Percentiles rank a stretch among this genome's conserved stretches.
Evolutionary conservation across 75 land plant species (phyloP).

Genomic region (Pinus albicaulis): DNA sequence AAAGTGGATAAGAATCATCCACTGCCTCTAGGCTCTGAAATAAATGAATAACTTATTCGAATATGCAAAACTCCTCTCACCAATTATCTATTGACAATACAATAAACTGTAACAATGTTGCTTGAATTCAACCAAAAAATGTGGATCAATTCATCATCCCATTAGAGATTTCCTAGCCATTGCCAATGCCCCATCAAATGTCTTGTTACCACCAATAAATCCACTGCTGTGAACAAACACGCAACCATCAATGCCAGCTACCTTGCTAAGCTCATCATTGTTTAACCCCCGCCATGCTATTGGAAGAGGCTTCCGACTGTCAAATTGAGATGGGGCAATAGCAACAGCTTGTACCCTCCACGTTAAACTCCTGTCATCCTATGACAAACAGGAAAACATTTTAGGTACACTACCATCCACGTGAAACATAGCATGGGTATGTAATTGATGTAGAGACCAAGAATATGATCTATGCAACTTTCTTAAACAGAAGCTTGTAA

Average conservation of each 20-base stretch:
- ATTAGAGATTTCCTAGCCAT: constrained; percentile 26
- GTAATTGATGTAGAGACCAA: background rate
- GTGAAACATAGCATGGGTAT: background rate
- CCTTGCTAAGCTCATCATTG: constrained; percentile 20
- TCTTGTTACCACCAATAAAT: constrained; percentile 25
- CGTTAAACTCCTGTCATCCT: constrained; percentile 16
- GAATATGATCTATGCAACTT: background rate
- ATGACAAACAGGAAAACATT: background rate
- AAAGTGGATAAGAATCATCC: too few species aligned
- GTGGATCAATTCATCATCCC: background rate
- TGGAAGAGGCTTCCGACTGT: constrained; percentile 25
- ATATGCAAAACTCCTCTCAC: too few species aligned
- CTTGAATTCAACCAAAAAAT: background rate
- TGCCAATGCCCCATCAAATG: constrained; percentile 22
- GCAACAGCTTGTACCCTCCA: constrained; percentile 31
- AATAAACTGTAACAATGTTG: background rate
- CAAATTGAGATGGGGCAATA: constrained; percentile 20
- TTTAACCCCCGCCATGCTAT: constrained; percentile 21
- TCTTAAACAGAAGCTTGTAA: background rate
- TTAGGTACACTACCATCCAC: background rate
- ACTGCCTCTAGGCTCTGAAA: too few species aligned
- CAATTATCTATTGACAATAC: too few species aligned
- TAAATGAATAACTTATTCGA: too few species aligned
- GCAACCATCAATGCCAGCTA: constrained; percentile 13
- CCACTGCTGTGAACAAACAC: constrained; percentile 34